Percentiles rank a stretch among this genome's conserved stretches.
These are phyloP conservation scores for Euphorbia peplus DNA, from an alignment of 345 rosid species.

Conservation along the genomic window DNA sequence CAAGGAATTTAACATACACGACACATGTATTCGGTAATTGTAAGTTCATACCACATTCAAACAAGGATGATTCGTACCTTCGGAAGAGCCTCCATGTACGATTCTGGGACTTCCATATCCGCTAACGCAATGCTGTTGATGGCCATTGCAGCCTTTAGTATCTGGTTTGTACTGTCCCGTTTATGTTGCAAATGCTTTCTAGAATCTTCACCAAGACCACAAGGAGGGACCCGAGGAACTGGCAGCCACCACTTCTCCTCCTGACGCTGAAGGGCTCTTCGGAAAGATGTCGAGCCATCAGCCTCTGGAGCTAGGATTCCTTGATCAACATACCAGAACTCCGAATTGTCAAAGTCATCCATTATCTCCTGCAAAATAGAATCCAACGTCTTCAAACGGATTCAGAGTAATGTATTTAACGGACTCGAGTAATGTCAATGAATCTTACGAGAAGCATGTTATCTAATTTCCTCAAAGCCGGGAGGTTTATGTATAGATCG, in stretches of 20 bases:
- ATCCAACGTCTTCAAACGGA: slow-evolving; percentile 6
- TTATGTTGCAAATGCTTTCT: slow-evolving; percentile 86
- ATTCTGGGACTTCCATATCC: slow-evolving; percentile 91
- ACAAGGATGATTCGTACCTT: slow-evolving; percentile 43
- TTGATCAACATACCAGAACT: slow-evolving; percentile 96
- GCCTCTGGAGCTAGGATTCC: slow-evolving; percentile 75
- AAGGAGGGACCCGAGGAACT: slow-evolving; percentile 75
- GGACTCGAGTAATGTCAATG: not conserved
- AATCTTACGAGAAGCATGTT: slow-evolving; percentile 92
- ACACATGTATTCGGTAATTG: not conserved
- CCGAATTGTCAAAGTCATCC: slow-evolving; percentile 71
- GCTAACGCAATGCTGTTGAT: slow-evolving; percentile 73
- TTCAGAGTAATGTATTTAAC: slow-evolving; percentile 4
- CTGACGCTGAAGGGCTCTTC: slow-evolving; percentile 75
- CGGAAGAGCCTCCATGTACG: slow-evolving; percentile 81
- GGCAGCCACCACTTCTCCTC: slow-evolving; percentile 99
- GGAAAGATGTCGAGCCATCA: slow-evolving; percentile 72
- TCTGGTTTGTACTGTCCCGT: slow-evolving; percentile 95
- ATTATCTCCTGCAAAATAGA: slow-evolving; percentile 66
- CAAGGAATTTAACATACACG: not conserved
- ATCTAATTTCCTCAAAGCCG: slow-evolving; percentile 87
- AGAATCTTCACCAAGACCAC: slow-evolving; percentile 70
- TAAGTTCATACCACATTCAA: not conserved
- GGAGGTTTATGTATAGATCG: slow-evolving; percentile 87
- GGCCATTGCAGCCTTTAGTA: slow-evolving; percentile 96